Percentiles rank a stretch among this genome's conserved stretches.
Evolutionary conservation across 352 stramenopile genomes (phyloP).

Genomic region (Globisporangium cylindrosporum): DNA sequence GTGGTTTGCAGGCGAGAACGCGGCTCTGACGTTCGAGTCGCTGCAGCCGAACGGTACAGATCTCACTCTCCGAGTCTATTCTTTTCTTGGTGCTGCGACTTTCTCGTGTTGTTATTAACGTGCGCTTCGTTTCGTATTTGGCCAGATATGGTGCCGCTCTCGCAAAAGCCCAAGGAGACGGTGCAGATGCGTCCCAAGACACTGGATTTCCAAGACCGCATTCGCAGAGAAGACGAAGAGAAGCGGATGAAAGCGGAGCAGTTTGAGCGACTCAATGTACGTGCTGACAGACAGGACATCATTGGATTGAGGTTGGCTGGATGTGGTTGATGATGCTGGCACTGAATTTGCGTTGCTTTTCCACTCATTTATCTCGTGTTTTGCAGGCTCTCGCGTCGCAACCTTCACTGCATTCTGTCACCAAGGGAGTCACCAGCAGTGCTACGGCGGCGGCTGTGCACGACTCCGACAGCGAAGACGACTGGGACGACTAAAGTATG

Average conservation of each 20-base stretch:
- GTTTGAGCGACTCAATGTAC: conserved; percentile 69
- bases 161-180: conserved; percentile 45
- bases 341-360: conserved; percentile 1
- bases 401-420: conserved; percentile 64
- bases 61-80: neutral
- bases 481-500: conserved; percentile 72
- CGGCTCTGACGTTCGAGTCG: conserved; percentile 45
- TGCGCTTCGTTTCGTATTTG: neutral
- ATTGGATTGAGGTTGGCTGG: neutral
- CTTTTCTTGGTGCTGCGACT: neutral
- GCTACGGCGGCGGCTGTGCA: conserved; percentile 16
- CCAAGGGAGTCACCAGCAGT: conserved; percentile 21
- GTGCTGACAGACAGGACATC: conserved; percentile 8
- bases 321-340: neutral
- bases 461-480: conserved; percentile 68
- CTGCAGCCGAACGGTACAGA: conserved; percentile 45
- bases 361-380: conserved; percentile 4
- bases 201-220: conserved; percentile 61
- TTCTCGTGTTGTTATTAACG: conserved; percentile 3
- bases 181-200: conserved; percentile 47
- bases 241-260: conserved; percentile 58
- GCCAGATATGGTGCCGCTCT: conserved; percentile 59
- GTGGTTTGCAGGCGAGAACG: conserved; percentile 60
- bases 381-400: conserved; percentile 55
- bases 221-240: conserved; percentile 59